Evolutionary conservation across 2,329 filamentous ascomycete genomes (phyloP).

Genomic region (Diaporthe aspalathi): DNA sequence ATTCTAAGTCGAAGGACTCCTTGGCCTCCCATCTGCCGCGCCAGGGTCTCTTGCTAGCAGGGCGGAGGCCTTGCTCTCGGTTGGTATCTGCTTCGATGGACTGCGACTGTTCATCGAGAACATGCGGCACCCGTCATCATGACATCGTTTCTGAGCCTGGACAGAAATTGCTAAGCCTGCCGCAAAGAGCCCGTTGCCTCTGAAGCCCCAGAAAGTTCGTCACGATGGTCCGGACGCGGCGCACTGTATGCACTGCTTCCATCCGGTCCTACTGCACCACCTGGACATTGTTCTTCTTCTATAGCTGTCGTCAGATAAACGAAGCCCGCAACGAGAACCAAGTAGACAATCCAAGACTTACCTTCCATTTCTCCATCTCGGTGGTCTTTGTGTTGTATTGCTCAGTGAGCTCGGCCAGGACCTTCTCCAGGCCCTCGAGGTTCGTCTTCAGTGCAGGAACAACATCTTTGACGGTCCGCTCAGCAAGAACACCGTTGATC

Average conservation of each 20-base stretch:
- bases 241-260: slow-evolving; percentile 50
- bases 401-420: slow-evolving; percentile 93
- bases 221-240: not conserved
- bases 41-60: slow-evolving; percentile 34
- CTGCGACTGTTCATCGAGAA: not conserved
- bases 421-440: slow-evolving; percentile 91
- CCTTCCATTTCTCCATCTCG: slow-evolving; percentile 99
- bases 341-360: slow-evolving; percentile 54
- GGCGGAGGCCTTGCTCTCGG: slow-evolving; percentile 35
- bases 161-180: not conserved
- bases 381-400: slow-evolving; percentile 96
- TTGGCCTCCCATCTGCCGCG: slow-evolving; percentile 40
- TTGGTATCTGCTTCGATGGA: not conserved
- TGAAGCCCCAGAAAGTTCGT: not conserved
- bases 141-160: not conserved
- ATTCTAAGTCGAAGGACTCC: slow-evolving; percentile 43
- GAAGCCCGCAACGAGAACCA: not conserved
- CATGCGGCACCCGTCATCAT: slow-evolving; percentile 11
- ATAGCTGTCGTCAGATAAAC: slow-evolving; percentile 41
- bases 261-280: slow-evolving; percentile 74
- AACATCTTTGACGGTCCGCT: slow-evolving; percentile 93
- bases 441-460: slow-evolving; percentile 92
- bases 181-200: not conserved
- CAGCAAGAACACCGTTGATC: slow-evolving; percentile 96
- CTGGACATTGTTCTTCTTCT: slow-evolving; percentile 93